Base-by-base conservation (phyloP, 1,139 yeast species). In the Kurtzmaniella quercitrusa region DNA sequence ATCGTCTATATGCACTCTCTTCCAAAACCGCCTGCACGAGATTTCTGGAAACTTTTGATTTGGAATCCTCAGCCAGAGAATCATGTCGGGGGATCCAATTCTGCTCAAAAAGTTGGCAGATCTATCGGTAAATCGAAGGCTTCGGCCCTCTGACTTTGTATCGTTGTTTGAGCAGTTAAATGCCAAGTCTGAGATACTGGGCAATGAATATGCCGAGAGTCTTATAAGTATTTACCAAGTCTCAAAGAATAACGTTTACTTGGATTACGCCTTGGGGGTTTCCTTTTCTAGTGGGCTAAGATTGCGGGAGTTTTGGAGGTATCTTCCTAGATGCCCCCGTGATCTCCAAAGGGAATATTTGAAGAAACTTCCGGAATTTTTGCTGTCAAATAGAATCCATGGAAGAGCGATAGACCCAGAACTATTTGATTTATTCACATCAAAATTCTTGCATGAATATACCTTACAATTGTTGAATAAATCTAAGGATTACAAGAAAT, bases 141-240 rank as follows among this genome's bases (percentile, higher is more conserved):
- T 56, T 1, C 27, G 56, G 0, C 50, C 50, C 34, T 49, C 51
- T 39, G 53, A 49, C 16, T 61, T 62, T 44, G 38, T 55, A 2
- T 47, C 49, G 6, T 44, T 62, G 16, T 60, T 50, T 46, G 46
- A 49, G 19, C 59, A 60, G 44, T 47, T 60, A 15, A 47, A 51
- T 38, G 45, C 47, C 14, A 38, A 42, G 29, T 17, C 24, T 2
- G 47, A 53, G 1, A 46, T 60, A 0, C 39, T 46, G 6, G 48
- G 48, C 8, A 44, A 46, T 23, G 57, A 58, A 21, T 58, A 52
- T 43, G 40, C 46, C 12, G 39, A 47, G 11, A 46, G 48, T 17
- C 42, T 61, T 14, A 46, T 61, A 25, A 56, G 53, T 25, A 44
- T 48, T 31, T 41, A 48, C 5, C 43, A 47, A 15, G 43, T 45